Evolutionary conservation across 768 basidiomycete species (phyloP).

Genomic region (Plicaturopsis crispa): DNA sequence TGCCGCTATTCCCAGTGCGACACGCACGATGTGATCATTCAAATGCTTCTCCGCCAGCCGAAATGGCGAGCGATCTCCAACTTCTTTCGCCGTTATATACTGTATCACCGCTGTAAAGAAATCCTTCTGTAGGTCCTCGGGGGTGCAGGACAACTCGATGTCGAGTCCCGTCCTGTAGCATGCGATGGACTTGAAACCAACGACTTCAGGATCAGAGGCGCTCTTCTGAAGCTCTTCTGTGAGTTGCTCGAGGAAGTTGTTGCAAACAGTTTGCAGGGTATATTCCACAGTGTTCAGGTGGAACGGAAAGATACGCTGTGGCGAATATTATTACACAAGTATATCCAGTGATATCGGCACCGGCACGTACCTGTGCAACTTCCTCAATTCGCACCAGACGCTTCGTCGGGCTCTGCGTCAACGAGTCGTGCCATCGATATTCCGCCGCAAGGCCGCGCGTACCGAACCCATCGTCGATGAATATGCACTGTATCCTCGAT

Average conservation of each 20-base stretch:
- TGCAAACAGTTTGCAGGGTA: conserved; percentile 8
- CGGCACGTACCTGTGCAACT: conserved; percentile 69
- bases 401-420: conserved; percentile 43
- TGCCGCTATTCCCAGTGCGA: conserved; percentile 45
- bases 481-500: conserved; percentile 56
- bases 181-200: conserved; percentile 66
- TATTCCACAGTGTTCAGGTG: conserved; percentile 3
- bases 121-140: conserved; percentile 16
- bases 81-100: conserved; percentile 27
- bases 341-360: no score
- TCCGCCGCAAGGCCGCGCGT: conserved; percentile 37
- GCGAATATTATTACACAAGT: background rate
- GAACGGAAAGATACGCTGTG: conserved; percentile 5
- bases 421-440: conserved; percentile 56
- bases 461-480: conserved; percentile 70
- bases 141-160: conserved; percentile 26
- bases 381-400: conserved; percentile 65
- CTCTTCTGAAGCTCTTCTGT: conserved; percentile 23
- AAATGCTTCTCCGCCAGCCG: conserved; percentile 54
- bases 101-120: conserved; percentile 23
- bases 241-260: conserved; percentile 27
- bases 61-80: no score
- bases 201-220: conserved; percentile 43
- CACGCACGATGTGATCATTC: conserved; percentile 61
- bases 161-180: conserved; percentile 75